Base-by-base conservation (phyloP, 2,329 filamentous ascomycete species). In the Exophiala xenobiotica region DNA sequence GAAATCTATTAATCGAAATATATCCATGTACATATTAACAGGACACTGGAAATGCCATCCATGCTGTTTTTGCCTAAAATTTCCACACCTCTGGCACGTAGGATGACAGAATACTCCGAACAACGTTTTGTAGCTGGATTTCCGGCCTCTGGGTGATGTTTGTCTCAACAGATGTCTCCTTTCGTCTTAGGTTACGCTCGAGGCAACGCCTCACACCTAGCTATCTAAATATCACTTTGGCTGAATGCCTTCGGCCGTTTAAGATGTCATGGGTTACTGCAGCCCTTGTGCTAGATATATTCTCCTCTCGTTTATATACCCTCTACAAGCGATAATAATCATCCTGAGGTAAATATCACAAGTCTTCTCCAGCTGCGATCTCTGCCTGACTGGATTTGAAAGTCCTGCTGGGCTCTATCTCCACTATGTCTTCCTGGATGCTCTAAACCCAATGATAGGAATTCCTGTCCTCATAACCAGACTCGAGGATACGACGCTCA, bases 401-500 rank as follows among this genome's bases (percentile, higher is more conserved):
- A 42, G 20, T 23, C 14, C 39, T 42, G 39, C 39, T 42, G 39
- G 14, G 20, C 39, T 42, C 39, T 42, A 42, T 44, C 41, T 29
- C 24, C 18, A 29, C 24, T 44, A 9, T 44, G 41, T 29, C 41
- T 44, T 29, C 24, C 19, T 27, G 22, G 41, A 26, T 38, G 44
- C 33, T 38, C 47, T 50, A 26, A 44, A 50, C 24, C 47, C 47
- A 23, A 50, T 16, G 6, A 42, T 7, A 18, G 39, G 47, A n/a
- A 50, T 23, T 7, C 47, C 26, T 16, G 43, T 61, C 43, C 53
- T 55, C 56, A 59, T 37, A 35, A 61, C 35, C 29, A 92, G 68
- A 69, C 85, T 88, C 65, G 87, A 90, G 65, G 80, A 71, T 48
- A 93, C 85, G 26, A 93, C 88, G 63, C 86, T 90, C 60, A 93